Base-by-base conservation (phyloP, 73 alveolate genomes). In the Uronychia setigera region DNA sequence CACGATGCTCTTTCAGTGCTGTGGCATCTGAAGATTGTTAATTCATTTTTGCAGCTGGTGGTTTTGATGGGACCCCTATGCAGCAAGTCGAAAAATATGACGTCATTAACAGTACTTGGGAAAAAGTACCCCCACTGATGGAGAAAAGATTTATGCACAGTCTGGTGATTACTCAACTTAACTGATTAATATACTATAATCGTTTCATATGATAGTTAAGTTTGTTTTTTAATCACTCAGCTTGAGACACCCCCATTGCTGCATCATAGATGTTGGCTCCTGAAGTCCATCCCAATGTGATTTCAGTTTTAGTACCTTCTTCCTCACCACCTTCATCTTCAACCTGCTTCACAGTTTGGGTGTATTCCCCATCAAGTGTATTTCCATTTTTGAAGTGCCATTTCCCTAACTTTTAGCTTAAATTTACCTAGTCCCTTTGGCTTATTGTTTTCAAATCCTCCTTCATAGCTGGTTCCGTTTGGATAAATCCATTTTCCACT, bases 381-480 rank as follows among this genome's bases (percentile, higher is more conserved):
- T 97, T 97, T 32, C 99, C 99, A 91, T 97, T 96, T 31, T 94
- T 92, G 84, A 95, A 97, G 57, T 94, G 94, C 99, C 99, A 97
- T 77, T 86, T 77, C 26, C 99, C 98, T 46, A 19, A 46, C n/a
- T 5, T 46, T 11, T 5, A 46, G 67, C 19, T 46, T 46, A 5
- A 19, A 19, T 19, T 19, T 46, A 78, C 97, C 97, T 35, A 91
- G 87, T 59, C 99, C 99, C 88, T 92, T 92, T 30, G 99, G 99
- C 81, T 95, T 96, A 88, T 97, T 96, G 89, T 96, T 95, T 26
- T 89, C 98, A 87, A 96, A 97, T 31, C 84, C 91, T 32, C 99
- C 99, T 88, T 95, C 98, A 80, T 89, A 97, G 82, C 80, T 92
- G 58, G 95, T 97, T 28, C 99, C 99, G 89, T 97, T 97, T 0